phyloP scores from a whole-genome alignment of 768 basidiomycete genomes.

The Coprinopsis marcescibilis region DNA sequence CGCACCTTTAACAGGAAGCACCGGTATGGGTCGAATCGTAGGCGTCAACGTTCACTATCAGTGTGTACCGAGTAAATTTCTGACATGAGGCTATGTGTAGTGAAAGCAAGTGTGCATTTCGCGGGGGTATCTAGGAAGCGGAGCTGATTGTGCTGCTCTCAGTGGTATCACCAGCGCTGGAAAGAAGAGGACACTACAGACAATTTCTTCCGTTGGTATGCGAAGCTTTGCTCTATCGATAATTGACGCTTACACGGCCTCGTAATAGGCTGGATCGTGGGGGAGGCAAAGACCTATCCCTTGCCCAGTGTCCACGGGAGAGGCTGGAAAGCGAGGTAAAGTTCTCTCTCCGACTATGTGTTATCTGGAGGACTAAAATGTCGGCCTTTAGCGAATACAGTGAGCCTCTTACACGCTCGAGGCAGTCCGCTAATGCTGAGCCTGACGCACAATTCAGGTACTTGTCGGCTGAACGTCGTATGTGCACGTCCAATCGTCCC shows the following conservation, averaged over 20 bases:
- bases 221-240: background rate
- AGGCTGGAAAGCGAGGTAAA: slow-evolving; percentile 53
- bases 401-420: slow-evolving; percentile 20
- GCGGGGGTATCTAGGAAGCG: background rate
- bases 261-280: slow-evolving; percentile 54
- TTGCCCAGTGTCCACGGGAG: slow-evolving; percentile 56
- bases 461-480: slow-evolving; percentile 53
- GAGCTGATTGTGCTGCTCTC: background rate
- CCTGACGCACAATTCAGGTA: slow-evolving; percentile 31
- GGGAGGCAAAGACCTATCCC: slow-evolving; percentile 46
- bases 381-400: slow-evolving; percentile 40
- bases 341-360: background rate
- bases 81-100: slow-evolving; percentile 19
- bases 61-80: too few species aligned
- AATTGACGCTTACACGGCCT: background rate
- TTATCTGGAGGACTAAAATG: too few species aligned
- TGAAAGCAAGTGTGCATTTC: slow-evolving; percentile 33
- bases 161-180: slow-evolving; percentile 62
- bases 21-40: slow-evolving; percentile 58
- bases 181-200: slow-evolving; percentile 51
- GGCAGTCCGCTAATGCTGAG: background rate
- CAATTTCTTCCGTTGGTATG: slow-evolving; percentile 61
- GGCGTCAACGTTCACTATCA: too few species aligned
- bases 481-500: slow-evolving; percentile 11
- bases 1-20: slow-evolving; percentile 39